These are phyloP conservation scores for Phytophthora citrophthora DNA, from an alignment of 352 stramenopile species.

Conservation along the genomic window DNA sequence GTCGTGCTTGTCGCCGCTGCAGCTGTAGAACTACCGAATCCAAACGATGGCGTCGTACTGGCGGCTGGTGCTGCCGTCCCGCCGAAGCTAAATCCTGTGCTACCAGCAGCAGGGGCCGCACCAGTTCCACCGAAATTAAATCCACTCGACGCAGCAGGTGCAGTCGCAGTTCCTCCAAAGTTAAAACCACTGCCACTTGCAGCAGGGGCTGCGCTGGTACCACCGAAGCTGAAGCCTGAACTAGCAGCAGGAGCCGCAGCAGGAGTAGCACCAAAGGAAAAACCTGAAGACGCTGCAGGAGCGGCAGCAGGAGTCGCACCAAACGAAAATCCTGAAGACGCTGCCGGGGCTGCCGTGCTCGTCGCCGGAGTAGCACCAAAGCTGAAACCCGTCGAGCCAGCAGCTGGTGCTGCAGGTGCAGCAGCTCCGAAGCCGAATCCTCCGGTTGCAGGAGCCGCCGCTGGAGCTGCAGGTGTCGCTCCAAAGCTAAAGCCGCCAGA, in stretches of 20 bases:
- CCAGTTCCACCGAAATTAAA: constrained; percentile 40
- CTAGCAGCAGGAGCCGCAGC: constrained; percentile 31
- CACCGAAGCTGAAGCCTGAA: constrained; percentile 50
- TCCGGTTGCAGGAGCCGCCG: constrained; percentile 22
- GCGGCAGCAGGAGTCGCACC: constrained; percentile 36
- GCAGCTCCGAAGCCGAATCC: constrained; percentile 37
- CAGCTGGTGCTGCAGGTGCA: constrained; percentile 22
- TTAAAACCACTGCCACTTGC: constrained; percentile 33
- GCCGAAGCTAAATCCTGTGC: constrained; percentile 52
- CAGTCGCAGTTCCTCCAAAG: constrained; percentile 22
- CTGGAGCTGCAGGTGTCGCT: constrained; percentile 20
- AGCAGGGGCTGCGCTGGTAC: constrained; percentile 29
- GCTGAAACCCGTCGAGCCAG: constrained; percentile 40
- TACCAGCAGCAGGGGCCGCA: constrained; percentile 20
- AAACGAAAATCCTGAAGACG: constrained; percentile 61
- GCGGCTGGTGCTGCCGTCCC: constrained; percentile 30
- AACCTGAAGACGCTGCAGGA: constrained; percentile 40
- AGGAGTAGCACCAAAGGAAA: constrained; percentile 57
- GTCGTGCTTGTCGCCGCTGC: constrained; percentile 32
- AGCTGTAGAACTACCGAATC: constrained; percentile 36
- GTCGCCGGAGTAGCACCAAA: constrained; percentile 36
- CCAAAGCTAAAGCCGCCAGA: constrained; percentile 40
- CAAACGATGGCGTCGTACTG: constrained; percentile 36
- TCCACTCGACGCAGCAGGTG: constrained; percentile 21
- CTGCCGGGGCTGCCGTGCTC: constrained; percentile 15